Evolutionary conservation across 805 yeast genomes (phyloP), one percentile per base, ranked within the genome.

Genomic region (Wilhelminamyces savonicus): DNA sequence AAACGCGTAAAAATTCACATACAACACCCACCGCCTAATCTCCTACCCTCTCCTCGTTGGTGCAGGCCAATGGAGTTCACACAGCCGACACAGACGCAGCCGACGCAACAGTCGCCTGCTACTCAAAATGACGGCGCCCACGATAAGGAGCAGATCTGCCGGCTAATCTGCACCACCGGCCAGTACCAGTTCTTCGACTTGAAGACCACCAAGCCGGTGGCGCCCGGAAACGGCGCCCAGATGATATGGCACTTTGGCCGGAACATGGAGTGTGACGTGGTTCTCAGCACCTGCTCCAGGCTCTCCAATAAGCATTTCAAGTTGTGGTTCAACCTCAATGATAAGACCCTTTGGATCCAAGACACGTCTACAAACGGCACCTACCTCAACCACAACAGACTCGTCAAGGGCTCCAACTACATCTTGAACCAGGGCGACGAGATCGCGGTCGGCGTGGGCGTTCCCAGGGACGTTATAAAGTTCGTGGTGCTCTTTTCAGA

Each of bases 291-390:
- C 6, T 67, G 73, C 26, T 69, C 82, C 13, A 71, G 83, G 17
- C 63, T 87, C 20, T 82, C 92, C 30, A 84, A 82, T 45, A 62
- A 67, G 32, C 97, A 88, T 58, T 74, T 73, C 62, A 66, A 69
- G 50, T 61, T 88, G 5, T 76, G 87, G 81, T 66, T 79, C 41
- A 78, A 78, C 26, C 62, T 69, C 25, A 69, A 69, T 28, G 74
- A 71, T 39, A 70, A 67, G 31, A 63, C 74, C 9, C 37, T 74
- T 26, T 72, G 79, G 79, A 64, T 78, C 33, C 76, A 73, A 50
- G 97, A 88, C 54, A 56, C 68, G 3, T 82, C 95, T 1, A 90
- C 97, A 2, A 92, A 92, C 59, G 98, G 98, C 6, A 92, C 98
- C 0, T 82, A 76, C 66, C 59, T 90, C 27, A 92, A 90, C 59